phyloP scores from a whole-genome alignment of 331 rosid genomes.

The Pyracantha coccinea region DNA sequence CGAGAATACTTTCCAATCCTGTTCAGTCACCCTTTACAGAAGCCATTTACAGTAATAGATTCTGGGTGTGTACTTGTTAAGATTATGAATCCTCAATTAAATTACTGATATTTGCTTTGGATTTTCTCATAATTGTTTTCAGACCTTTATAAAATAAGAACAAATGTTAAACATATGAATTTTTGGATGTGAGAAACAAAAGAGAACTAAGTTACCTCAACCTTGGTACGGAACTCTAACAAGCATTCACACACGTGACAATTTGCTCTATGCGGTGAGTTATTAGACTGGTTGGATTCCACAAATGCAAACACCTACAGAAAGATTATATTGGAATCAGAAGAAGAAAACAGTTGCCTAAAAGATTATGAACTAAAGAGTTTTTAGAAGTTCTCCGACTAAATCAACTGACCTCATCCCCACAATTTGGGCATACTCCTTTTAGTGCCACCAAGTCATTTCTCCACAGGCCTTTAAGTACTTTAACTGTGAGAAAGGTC shows the following conservation, averaged over 20 bases:
- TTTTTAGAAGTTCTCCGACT: not conserved
- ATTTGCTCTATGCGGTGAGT: slow-evolving; percentile 78
- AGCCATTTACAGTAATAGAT: not conserved
- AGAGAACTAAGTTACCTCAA: slow-evolving; percentile 51
- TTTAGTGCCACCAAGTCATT: slow-evolving; percentile 72
- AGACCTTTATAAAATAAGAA: too few species aligned
- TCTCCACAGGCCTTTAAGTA: slow-evolving; percentile 82
- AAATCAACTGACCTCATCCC: slow-evolving; percentile 65
- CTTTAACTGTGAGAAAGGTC: slow-evolving; percentile 55
- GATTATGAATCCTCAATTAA: not conserved
- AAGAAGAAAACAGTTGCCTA: not conserved
- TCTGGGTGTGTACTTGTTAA: not conserved
- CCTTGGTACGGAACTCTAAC: slow-evolving; percentile 70
- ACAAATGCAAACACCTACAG: slow-evolving; percentile 94
- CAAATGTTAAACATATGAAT: not conserved
- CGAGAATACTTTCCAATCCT: not conserved
- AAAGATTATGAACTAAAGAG: not conserved
- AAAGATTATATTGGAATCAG: not conserved
- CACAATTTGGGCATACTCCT: slow-evolving; percentile 93
- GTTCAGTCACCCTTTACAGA: not conserved
- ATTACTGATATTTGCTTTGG: too few species aligned
- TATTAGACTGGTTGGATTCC: slow-evolving; percentile 38
- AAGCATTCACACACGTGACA: slow-evolving; percentile 86
- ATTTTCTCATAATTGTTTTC: too few species aligned
- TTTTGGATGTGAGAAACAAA: not conserved